These are phyloP conservation scores for Arabidopsis suecica DNA, from an alignment of 345 rosid species.

Conservation along the genomic window DNA sequence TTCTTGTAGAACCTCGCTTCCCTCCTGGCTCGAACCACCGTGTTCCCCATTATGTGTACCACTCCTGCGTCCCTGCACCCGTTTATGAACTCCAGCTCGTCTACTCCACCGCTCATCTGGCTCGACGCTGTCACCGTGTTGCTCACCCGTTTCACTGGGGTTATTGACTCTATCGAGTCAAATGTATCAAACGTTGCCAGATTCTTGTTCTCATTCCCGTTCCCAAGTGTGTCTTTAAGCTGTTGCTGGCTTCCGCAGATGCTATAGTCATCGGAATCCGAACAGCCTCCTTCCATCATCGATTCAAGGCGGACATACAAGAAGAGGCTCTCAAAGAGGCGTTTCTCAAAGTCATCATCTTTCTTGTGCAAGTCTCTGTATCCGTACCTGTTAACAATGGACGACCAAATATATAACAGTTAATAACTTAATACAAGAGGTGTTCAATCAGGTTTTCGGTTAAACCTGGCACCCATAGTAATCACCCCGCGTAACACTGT, in stretches of 20 bases:
- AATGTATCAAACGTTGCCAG: constrained; percentile 40
- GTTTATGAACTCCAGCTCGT: constrained; percentile 65
- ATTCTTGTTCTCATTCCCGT: constrained; percentile 28
- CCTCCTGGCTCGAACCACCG: constrained; percentile 65
- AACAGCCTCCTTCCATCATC: constrained; percentile 73
- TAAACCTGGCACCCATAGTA: neutral
- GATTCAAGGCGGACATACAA: constrained; percentile 65
- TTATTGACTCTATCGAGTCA: constrained; percentile 41
- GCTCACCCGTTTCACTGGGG: constrained; percentile 37
- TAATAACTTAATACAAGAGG: neutral
- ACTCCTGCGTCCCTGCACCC: constrained; percentile 68
- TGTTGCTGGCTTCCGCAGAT: constrained; percentile 54
- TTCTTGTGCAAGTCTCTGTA: constrained; percentile 81
- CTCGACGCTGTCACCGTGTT: constrained; percentile 50
- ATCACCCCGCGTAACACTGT: neutral
- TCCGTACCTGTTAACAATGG: constrained; percentile 58
- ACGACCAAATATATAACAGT: neutral
- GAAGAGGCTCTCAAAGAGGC: constrained; percentile 68
- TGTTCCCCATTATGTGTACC: constrained; percentile 79
- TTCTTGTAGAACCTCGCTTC: constrained; percentile 67
- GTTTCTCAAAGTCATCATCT: constrained; percentile 76
- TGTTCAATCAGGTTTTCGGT: neutral
- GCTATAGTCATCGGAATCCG: constrained; percentile 81
- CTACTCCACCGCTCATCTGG: constrained; percentile 57
- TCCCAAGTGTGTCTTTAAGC: constrained; percentile 37